Percentiles rank a stretch among this genome's conserved stretches.
Conservation (phyloP, 192 early-diverging fungal species). For the Gryganskiella cystojenkinii region DNA sequence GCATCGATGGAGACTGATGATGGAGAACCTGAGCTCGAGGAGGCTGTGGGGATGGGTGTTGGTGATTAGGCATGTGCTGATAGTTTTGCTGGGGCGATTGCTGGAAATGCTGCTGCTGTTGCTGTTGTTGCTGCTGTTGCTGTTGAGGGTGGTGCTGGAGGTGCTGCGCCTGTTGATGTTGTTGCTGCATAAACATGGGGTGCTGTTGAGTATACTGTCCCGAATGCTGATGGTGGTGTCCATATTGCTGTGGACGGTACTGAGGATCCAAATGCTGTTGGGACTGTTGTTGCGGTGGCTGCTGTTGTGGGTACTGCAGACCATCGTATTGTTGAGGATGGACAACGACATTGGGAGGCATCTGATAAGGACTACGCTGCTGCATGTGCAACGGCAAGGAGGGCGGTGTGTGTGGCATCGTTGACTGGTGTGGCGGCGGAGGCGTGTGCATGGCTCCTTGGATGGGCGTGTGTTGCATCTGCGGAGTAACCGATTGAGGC, state of each 20-base stretch:
- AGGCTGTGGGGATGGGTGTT: too few species aligned
- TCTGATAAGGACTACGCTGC: constrained; percentile 42
- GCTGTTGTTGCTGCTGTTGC: constrained; percentile 20
- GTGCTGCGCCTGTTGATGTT: constrained; percentile 33
- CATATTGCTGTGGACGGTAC: constrained; percentile 40
- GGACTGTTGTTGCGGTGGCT: constrained; percentile 15
- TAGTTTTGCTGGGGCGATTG: constrained; percentile 22
- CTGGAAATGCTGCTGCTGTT: constrained; percentile 24
- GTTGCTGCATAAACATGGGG: constrained; percentile 20
- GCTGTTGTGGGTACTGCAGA: constrained; percentile 40
- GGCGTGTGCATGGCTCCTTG: constrained; percentile 41
- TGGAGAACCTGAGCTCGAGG: not conserved
- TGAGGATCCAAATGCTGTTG: constrained; percentile 21
- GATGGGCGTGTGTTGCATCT: constrained; percentile 38
- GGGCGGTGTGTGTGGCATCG: constrained; percentile 31
- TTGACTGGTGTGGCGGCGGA: constrained; percentile 30
- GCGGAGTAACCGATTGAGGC: constrained; percentile 31
- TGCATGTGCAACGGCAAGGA: constrained; percentile 19
- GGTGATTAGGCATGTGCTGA: constrained; percentile 7
- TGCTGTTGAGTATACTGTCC: constrained; percentile 29
- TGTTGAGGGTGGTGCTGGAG: constrained; percentile 20
- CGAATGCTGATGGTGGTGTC: constrained; percentile 26
- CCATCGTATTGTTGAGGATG: constrained; percentile 33
- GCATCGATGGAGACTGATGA: constrained; percentile 8
- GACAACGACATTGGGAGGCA: constrained; percentile 42